A percentile compares a stretch with the other conserved stretches of the same genome.
Evolutionary conservation across 2,329 filamentous ascomycete genomes (phyloP).

Genomic region (Grosmannia huntii): DNA sequence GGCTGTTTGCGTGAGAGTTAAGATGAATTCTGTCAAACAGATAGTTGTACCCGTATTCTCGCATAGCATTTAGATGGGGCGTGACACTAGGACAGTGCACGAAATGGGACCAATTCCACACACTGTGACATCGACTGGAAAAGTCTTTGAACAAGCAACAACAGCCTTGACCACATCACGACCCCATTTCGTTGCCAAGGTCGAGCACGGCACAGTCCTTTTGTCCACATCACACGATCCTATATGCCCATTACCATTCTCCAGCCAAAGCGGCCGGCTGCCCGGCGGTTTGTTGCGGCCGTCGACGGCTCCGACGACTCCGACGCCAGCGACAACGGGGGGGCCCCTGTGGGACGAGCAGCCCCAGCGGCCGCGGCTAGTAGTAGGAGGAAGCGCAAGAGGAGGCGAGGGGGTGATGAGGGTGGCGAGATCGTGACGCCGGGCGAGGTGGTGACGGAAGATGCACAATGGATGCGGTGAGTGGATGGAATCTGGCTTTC

Average conservation of each 20-base stretch:
- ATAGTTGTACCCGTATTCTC: neutral
- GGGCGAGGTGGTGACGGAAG: slow-evolving; percentile 75
- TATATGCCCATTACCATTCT: slow-evolving; percentile 36
- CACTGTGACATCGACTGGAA: neutral
- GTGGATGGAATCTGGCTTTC: no score
- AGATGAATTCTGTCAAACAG: no score
- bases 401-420: slow-evolving; percentile 11
- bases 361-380: slow-evolving; percentile 3
- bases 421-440: slow-evolving; percentile 62
- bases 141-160: neutral
- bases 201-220: no score
- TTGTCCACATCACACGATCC: no score
- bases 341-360: slow-evolving; percentile 29
- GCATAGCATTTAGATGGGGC: no score
- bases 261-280: slow-evolving; percentile 23
- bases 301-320: slow-evolving; percentile 22
- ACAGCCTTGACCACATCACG: neutral
- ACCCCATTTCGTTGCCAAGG: no score
- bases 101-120: neutral
- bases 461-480: slow-evolving; percentile 92
- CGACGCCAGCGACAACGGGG: slow-evolving; percentile 32
- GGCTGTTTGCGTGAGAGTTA: slow-evolving; percentile 36
- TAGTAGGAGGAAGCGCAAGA: slow-evolving; percentile 10
- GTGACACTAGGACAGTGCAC: no score
- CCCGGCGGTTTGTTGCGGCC: slow-evolving; percentile 10